phyloP scores from a whole-genome alignment of 2,329 filamentous ascomycete genomes.

The Talaromyces funiculosus region DNA sequence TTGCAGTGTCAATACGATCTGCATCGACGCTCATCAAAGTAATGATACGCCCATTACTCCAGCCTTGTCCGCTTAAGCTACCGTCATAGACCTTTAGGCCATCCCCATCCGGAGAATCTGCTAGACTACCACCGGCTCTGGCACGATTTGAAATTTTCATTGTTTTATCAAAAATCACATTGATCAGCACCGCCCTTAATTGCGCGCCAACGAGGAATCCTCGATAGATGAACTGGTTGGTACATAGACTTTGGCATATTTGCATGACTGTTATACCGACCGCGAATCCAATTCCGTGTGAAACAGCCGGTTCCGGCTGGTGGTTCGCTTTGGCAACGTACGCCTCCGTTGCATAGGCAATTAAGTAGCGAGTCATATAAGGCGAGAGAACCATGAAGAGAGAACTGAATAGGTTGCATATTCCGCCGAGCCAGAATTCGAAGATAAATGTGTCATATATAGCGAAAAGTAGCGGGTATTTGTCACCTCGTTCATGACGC shows the following conservation, averaged over 20 bases:
- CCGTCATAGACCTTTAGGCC: slow-evolving; percentile 18
- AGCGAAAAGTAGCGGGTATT: slow-evolving; percentile 70
- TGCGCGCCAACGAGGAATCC: slow-evolving; percentile 91
- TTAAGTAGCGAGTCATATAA: slow-evolving; percentile 79
- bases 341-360: slow-evolving; percentile 74
- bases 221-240: slow-evolving; percentile 86
- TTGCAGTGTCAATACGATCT: slow-evolving; percentile 84
- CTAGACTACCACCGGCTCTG: slow-evolving; percentile 67
- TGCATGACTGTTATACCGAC: slow-evolving; percentile 84
- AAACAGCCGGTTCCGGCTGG: slow-evolving; percentile 59
- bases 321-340: slow-evolving; percentile 57
- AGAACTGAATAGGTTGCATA: slow-evolving; percentile 66
- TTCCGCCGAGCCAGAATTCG: slow-evolving; percentile 81
- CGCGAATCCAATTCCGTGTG: slow-evolving; percentile 72
- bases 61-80: slow-evolving; percentile 60
- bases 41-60: slow-evolving; percentile 87
- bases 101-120: slow-evolving; percentile 39
- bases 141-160: slow-evolving; percentile 84
- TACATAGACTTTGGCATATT: slow-evolving; percentile 69
- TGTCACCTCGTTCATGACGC: slow-evolving; percentile 61
- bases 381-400: slow-evolving; percentile 74
- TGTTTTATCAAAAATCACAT: slow-evolving; percentile 84
- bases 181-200: slow-evolving; percentile 72
- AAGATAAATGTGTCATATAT: slow-evolving; percentile 78
- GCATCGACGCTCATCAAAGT: slow-evolving; percentile 95